Evolutionary conservation across 352 stramenopile species (phyloP), one percentile per base, ranked within the genome.

Genomic region (Globisporangium nunn): DNA sequence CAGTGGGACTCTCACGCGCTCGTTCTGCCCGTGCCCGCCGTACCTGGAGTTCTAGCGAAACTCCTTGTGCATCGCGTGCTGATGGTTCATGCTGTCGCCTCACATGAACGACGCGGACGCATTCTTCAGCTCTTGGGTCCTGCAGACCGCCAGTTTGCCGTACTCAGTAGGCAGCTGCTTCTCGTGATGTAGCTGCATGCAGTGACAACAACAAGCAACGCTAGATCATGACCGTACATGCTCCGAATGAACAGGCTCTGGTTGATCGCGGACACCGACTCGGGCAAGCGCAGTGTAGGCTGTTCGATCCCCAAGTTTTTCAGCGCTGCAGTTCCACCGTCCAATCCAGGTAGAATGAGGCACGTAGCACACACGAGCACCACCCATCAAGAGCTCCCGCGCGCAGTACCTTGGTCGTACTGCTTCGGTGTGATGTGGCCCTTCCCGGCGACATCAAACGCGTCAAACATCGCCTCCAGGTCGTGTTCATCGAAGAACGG

Each of bases 401-500:
- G 18, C 6, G 4, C 18, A 2, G 39, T n/a, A 60, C 78, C 81
- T 89, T 76, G 73, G 44, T 87, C 66, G 37, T 91, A 89, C 61
- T 89, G 81, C 56, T 74, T 62, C 11, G 68, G 64, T 5, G 76
- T 82, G 59, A 91, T 82, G 41, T 67, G 75, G 3, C 81, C 81
- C 50, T 73, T 75, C 0, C 80, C 79, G n/a, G 79, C 89, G 31
- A 86, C 66, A 46, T 91, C 81, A 30, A 91, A 91, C 7, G 80
- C 78, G 30, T 66, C 62, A 39, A 91, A 91, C 78, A 89, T 89
- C 1, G 79, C 78, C 18, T 85, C 70, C 10, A 91, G 52, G 62
- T 89, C 81, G 12, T 77, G 65, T 18, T 91, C 81, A 15, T 84
- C 74, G 47, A 91, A 89, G 66, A 89, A 89, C 11, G 73, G 68